Base-by-base conservation (phyloP, 805 yeast genomes). In the Hanseniaspora occidentalis region DNA sequence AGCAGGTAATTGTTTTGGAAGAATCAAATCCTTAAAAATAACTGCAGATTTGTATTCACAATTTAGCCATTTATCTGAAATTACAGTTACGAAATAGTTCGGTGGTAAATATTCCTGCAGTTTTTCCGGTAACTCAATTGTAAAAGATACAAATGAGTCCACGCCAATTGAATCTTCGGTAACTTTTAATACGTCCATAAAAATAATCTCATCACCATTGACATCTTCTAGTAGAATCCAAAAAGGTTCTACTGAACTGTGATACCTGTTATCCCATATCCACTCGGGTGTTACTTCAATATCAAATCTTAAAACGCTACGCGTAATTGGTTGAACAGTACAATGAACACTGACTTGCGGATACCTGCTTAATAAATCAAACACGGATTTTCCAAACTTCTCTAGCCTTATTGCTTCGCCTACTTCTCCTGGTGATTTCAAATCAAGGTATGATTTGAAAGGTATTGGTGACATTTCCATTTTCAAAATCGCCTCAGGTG, bases 51-150 rank as follows among this genome's bases (percentile, higher is more conserved):
- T 73, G 45, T 69, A 65, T 41, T 73, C 83, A 43, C 85, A 75
- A 45, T 84, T 88, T 4, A 86, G 60, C 98, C 97, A 92, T 44
- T 69, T 74, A 43, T 88, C 94, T 43, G 94, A 84, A 2, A 81
- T 59, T 10, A 88, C 56, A 0, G 80, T 67, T 4, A 86, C 69
- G 56, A 81, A 84, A 47, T 80, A 77, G 48, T 75, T 78, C 0
- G 96, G 95, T 1, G 88, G 82, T 11, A 63, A 36, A 11, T 42
- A 39, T 14, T 46, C 46, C 27, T 58, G 56, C 25, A 51, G 48
- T 2, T 46, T 24, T 4, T 49, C 40, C 9, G 48, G 42, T 11
- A 57, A 37, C 18, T 69, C 56, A 3, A 88, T 73, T 0, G 82
- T 70, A 47, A 85, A 75, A 26, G 79, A 85, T 2, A 85, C 37